Conservation (phyloP, 2,329 filamentous ascomycete species). For the Raffaelea deltoideospora region DNA sequence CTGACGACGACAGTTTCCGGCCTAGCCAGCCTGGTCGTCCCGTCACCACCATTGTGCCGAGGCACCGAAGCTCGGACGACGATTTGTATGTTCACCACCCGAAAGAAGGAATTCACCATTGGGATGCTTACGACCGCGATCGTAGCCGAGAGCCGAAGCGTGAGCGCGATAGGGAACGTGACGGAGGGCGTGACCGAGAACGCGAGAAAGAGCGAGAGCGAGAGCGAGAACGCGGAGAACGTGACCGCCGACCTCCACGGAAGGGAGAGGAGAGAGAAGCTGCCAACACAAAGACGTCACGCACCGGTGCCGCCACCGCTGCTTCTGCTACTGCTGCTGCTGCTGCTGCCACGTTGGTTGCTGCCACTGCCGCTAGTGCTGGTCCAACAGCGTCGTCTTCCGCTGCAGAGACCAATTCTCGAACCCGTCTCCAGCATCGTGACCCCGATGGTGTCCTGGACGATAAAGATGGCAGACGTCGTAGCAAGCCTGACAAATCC, state of each 20-base stretch:
- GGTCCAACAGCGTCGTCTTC: background rate
- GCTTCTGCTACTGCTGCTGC: background rate
- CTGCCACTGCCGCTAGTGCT: background rate
- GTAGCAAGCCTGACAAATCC: too few relatives aligned
- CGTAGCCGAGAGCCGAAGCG: background rate
- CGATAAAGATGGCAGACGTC: too few relatives aligned
- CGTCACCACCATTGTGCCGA: constrained; percentile 4
- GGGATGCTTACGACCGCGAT: constrained; percentile 4
- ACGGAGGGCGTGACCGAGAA: constrained; percentile 8
- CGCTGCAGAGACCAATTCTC: too few relatives aligned
- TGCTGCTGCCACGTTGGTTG: background rate
- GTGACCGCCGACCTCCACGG: constrained; percentile 5
- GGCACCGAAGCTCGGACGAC: constrained; percentile 5
- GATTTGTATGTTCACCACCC: constrained; percentile 7
- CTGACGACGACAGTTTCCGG: background rate
- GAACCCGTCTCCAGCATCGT: too few relatives aligned
- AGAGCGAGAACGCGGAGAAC: constrained; percentile 7
- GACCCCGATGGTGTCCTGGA: too few relatives aligned
- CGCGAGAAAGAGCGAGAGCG: constrained; percentile 9
- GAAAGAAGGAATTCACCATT: constrained; percentile 5
- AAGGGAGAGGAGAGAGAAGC: constrained; percentile 10
- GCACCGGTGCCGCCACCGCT: background rate
- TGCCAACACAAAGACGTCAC: constrained; percentile 10
- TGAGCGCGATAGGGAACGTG: constrained; percentile 4
- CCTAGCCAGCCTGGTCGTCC: constrained; percentile 3